phyloP scores from a whole-genome alignment of 1,284 basidiomycete genomes.

The Naganishia sp. region DNA sequence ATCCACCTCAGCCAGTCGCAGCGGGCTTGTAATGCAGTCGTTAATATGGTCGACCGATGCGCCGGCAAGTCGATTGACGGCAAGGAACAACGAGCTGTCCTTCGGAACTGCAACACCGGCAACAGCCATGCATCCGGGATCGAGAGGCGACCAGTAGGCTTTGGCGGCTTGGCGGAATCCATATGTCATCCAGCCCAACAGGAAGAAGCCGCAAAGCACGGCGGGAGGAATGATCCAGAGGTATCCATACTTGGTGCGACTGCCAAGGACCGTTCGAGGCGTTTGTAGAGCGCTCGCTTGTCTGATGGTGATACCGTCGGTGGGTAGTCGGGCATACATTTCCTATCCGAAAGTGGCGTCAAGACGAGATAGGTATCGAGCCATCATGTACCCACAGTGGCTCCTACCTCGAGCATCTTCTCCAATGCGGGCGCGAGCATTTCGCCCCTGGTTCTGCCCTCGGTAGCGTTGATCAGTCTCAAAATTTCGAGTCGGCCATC shows the following conservation, averaged over 20 bases:
- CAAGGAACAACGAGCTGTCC: conserved; percentile 12
- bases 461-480: conserved; percentile 9
- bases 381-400: no score
- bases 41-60: conserved; percentile 7
- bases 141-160: conserved; percentile 26
- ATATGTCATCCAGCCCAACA: conserved; percentile 23
- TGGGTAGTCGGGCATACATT: conserved; percentile 19
- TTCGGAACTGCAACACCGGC: conserved; percentile 24
- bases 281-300: conserved; percentile 11
- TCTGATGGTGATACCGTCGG: neutral
- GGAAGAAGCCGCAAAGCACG: conserved; percentile 12
- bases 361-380: no score
- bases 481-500: conserved; percentile 24
- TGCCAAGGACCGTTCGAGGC: conserved; percentile 24
- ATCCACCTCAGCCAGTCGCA: conserved; percentile 24
- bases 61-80: conserved; percentile 15
- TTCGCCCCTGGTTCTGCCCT: conserved; percentile 6
- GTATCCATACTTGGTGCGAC: conserved; percentile 22
- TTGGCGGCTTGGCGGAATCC: conserved; percentile 19
- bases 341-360: no score
- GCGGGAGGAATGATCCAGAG: conserved; percentile 22
- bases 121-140: conserved; percentile 27
- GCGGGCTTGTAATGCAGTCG: conserved; percentile 13
- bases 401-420: conserved; percentile 25
- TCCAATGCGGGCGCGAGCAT: conserved; percentile 14